A percentile compares a stretch with the other conserved stretches of the same genome.
These are phyloP conservation scores for Aaosphaeria arxii DNA, from an alignment of 2,329 filamentous ascomycete genomes.

Conservation along the genomic window DNA sequence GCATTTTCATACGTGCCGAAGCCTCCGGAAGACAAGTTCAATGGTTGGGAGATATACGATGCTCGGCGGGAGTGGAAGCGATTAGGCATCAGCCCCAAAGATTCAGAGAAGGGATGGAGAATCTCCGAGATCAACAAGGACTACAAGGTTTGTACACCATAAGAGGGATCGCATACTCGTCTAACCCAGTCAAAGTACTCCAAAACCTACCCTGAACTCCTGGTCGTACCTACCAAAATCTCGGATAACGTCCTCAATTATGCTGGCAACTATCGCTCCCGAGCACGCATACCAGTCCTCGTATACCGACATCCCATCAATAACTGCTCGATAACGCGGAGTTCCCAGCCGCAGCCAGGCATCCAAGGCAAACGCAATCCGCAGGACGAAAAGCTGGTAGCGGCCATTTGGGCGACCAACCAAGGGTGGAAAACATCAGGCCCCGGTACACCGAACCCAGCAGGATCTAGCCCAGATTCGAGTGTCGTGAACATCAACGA, in stretches of 20 bases:
- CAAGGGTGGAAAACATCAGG: slow-evolving; percentile 32
- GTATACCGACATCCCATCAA: slow-evolving; percentile 96
- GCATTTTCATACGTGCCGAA: slow-evolving; percentile 83
- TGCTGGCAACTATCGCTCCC: slow-evolving; percentile 82
- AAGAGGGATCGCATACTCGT: neutral
- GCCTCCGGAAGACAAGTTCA: slow-evolving; percentile 67
- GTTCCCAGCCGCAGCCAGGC: slow-evolving; percentile 87
- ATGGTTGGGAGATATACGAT: slow-evolving; percentile 85
- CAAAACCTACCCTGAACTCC: slow-evolving; percentile 81
- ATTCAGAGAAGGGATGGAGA: slow-evolving; percentile 78
- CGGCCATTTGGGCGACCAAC: slow-evolving; percentile 80
- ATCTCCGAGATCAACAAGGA: slow-evolving; percentile 87
- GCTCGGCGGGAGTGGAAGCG: slow-evolving; percentile 80
- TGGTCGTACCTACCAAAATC: slow-evolving; percentile 82
- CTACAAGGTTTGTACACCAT: slow-evolving; percentile 55
- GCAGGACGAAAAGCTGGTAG: slow-evolving; percentile 91
- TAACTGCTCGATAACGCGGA: slow-evolving; percentile 93
- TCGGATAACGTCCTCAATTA: slow-evolving; percentile 98
- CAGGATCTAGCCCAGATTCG: slow-evolving; percentile 27
- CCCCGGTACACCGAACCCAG: slow-evolving; percentile 19
- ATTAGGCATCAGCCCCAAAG: slow-evolving; percentile 81
- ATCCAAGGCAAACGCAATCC: slow-evolving; percentile 85
- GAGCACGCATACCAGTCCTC: slow-evolving; percentile 81
- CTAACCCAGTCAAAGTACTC: slow-evolving; percentile 60
- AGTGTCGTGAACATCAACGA: slow-evolving; percentile 32